phyloP scores from a whole-genome alignment of 2,329 filamentous ascomycete genomes.

The Fusarium virguliforme region DNA sequence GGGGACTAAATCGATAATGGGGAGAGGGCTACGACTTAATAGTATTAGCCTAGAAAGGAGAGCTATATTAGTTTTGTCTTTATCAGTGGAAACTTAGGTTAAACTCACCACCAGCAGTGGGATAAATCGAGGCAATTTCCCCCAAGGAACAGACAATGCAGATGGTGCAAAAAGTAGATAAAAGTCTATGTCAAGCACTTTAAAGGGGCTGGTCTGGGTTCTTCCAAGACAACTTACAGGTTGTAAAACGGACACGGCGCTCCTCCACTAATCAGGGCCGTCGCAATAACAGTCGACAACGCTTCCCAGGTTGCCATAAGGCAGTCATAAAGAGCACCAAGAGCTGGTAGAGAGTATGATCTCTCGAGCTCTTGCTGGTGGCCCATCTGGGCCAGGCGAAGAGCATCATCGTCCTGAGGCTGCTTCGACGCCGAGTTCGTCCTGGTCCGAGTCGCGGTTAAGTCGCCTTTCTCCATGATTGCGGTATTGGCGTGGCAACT shows the following conservation, averaged over 20 bases:
- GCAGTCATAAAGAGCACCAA: slow-evolving; percentile 62
- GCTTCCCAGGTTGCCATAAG: slow-evolving; percentile 70
- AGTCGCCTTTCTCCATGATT: slow-evolving; percentile 25
- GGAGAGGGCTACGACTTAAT: slow-evolving; percentile 43
- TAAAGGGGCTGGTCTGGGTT: not conserved
- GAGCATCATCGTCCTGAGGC: slow-evolving; percentile 30
- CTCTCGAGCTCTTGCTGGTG: slow-evolving; percentile 53
- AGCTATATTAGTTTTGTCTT: not conserved
- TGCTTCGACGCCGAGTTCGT: not conserved
- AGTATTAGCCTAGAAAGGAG: slow-evolving; percentile 36
- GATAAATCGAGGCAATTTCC: slow-evolving; percentile 44
- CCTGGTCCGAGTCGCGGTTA: slow-evolving; percentile 9
- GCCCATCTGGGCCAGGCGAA: slow-evolving; percentile 51
- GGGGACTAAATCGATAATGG: slow-evolving; percentile 27
- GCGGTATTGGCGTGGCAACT: not conserved
- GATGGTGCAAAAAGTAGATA: slow-evolving; percentile 36
- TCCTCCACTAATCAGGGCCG: slow-evolving; percentile 62
- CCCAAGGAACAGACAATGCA: slow-evolving; percentile 40
- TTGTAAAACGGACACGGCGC: slow-evolving; percentile 63
- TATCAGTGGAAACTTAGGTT: not conserved
- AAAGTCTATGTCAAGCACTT: slow-evolving; percentile 14
- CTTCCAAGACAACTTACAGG: slow-evolving; percentile 10
- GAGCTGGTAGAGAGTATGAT: slow-evolving; percentile 61
- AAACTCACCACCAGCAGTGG: slow-evolving; percentile 39
- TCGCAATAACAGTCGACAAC: slow-evolving; percentile 62